These are phyloP conservation scores for Erigeron canadensis DNA, from an alignment of 129 eudicot species.

Conservation along the genomic window DNA sequence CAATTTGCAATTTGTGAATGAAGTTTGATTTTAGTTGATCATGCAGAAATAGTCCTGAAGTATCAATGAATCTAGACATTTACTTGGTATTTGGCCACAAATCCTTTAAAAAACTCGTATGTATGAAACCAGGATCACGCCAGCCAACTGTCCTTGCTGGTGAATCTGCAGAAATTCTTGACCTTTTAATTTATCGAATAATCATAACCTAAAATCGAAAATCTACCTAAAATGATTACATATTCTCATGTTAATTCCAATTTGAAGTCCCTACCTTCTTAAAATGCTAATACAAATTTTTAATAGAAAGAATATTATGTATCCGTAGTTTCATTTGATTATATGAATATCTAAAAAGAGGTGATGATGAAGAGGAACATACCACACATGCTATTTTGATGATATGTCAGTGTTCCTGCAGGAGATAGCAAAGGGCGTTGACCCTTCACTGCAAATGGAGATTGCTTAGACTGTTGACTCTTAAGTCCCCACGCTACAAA, in stretches of 20 bases:
- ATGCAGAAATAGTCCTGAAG: conserved; percentile 4
- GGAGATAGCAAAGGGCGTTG: conserved; percentile 43
- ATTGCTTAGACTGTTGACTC: conserved; percentile 34
- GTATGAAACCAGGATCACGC: conserved; percentile 93
- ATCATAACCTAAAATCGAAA: not conserved
- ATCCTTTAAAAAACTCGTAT: conserved; percentile 74
- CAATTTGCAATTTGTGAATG: not conserved
- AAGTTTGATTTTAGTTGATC: not conserved
- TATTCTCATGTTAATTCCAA: not conserved
- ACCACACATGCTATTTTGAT: conserved; percentile 78
- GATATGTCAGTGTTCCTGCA: conserved; percentile 74
- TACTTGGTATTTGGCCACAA: conserved; percentile 78
- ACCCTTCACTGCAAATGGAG: conserved; percentile 38
- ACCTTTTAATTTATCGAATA: conserved; percentile 2
- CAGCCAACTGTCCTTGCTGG: conserved; percentile 95
- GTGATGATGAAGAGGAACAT: conserved; percentile 23
- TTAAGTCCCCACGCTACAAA: conserved; percentile 61
- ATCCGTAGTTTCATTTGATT: not conserved
- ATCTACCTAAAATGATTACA: not conserved
- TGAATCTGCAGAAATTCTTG: conserved; percentile 41
- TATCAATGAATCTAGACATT: conserved; percentile 8
- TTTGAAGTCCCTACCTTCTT: too few relatives aligned
- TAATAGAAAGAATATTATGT: not conserved
- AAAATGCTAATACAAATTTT: not conserved
- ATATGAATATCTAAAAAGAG: conserved; percentile 5